phyloP scores from a whole-genome alignment of 2,329 filamentous ascomycete genomes.

The Calonectria honghensis region DNA sequence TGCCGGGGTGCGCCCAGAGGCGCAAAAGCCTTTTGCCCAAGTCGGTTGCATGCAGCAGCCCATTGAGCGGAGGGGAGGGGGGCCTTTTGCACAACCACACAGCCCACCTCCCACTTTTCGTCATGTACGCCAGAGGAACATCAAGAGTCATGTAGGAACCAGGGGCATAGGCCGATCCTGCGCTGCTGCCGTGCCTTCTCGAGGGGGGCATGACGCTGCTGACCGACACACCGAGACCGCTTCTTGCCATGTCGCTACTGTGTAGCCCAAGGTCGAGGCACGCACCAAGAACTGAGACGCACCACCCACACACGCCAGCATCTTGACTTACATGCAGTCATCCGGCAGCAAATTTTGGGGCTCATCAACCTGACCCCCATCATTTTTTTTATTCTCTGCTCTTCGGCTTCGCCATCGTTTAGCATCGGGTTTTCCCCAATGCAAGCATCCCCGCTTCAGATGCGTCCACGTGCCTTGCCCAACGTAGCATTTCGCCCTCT shows the following conservation, averaged over 20 bases:
- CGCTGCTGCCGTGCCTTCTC: neutral
- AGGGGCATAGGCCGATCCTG: constrained; percentile 24
- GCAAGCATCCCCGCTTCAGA: constrained; percentile 32
- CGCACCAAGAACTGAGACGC: neutral
- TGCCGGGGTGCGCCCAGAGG: constrained; percentile 8
- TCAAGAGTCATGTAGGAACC: constrained; percentile 33
- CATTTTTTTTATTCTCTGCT: neutral
- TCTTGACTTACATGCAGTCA: constrained; percentile 31
- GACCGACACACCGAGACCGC: constrained; percentile 36
- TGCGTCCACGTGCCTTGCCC: constrained; percentile 34
- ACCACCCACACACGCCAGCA: constrained; percentile 4
- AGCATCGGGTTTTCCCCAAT: constrained; percentile 31
- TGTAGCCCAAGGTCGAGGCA: constrained; percentile 15
- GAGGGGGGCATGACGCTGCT: constrained; percentile 5
- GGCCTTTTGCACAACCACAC: constrained; percentile 12
- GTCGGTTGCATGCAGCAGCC: constrained; percentile 35
- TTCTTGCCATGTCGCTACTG: constrained; percentile 19
- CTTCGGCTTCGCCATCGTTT: constrained; percentile 27
- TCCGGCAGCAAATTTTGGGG: constrained; percentile 10
- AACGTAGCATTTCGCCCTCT: constrained; percentile 32
- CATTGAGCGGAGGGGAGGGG: constrained; percentile 9
- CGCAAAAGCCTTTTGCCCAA: constrained; percentile 28
- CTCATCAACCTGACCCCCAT: neutral
- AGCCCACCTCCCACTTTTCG: constrained; percentile 16
- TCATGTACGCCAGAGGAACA: constrained; percentile 32